These are phyloP conservation scores for Coprinopsis strossmayeri DNA, from an alignment of 768 basidiomycete genomes.

Conservation along the genomic window DNA sequence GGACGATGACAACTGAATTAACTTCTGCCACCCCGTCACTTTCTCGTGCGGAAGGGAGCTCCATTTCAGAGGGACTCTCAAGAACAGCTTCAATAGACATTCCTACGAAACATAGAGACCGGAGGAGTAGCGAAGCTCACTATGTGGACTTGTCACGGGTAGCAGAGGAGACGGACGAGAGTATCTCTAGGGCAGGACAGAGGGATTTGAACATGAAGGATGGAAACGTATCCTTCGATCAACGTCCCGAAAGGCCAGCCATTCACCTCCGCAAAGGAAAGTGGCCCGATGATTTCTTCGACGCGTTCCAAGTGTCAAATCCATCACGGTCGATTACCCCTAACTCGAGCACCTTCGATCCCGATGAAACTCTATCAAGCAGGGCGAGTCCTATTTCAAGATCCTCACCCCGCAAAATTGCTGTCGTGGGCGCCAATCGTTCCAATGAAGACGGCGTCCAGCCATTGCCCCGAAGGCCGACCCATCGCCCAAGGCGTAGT, in stretches of 20 bases:
- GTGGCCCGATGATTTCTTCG: conserved; percentile 79
- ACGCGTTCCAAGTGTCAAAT: conserved; percentile 39
- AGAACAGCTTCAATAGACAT: conserved; percentile 17
- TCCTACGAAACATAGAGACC: conserved; percentile 34
- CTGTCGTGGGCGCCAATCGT: conserved; percentile 43
- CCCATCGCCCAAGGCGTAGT: conserved; percentile 60
- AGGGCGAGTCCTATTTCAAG: conserved; percentile 25
- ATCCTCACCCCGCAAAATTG: conserved; percentile 49
- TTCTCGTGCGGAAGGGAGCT: conserved; percentile 56
- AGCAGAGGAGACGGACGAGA: conserved; percentile 65
- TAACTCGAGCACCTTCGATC: conserved; percentile 17
- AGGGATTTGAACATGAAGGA: conserved; percentile 19
- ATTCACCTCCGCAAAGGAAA: conserved; percentile 71
- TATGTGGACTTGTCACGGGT: conserved; percentile 60
- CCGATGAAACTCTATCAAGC: conserved; percentile 11
- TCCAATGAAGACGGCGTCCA: conserved; percentile 36
- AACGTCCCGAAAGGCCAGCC: conserved; percentile 21
- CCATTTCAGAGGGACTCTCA: conserved; percentile 43
- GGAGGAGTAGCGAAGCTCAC: conserved; percentile 58
- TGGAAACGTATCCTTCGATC: conserved; percentile 16
- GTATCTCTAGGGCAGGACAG: conserved; percentile 32
- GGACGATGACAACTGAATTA: conserved; percentile 77
- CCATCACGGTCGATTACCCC: conserved; percentile 22
- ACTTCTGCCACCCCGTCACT: conserved; percentile 71
- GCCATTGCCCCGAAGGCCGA: conserved; percentile 49